phyloP scores from a whole-genome alignment of 164 flowering plant species.

The Sextonia rubra region DNA sequence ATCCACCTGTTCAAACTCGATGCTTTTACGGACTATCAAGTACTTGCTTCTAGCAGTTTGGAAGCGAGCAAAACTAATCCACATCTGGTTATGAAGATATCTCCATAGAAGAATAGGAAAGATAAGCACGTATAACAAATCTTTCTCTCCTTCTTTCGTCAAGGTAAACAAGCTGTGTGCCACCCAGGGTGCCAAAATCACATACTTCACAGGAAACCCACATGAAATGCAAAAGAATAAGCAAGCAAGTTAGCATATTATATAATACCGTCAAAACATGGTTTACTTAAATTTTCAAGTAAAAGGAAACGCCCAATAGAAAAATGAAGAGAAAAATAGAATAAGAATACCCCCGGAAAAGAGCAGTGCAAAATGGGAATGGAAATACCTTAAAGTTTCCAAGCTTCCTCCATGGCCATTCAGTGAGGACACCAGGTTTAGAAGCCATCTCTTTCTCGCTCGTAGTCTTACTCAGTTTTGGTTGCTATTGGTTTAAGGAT shows the following conservation, averaged over 20 bases:
- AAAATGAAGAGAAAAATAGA: background rate
- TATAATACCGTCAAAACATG: no score
- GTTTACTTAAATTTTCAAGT: background rate
- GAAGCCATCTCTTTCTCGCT: slow-evolving; percentile 21
- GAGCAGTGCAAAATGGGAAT: no score
- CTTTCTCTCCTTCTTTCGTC: slow-evolving; percentile 5
- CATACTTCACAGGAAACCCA: slow-evolving; percentile 6
- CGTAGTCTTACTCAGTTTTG: background rate
- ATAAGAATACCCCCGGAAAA: background rate
- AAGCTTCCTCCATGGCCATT: slow-evolving; percentile 40
- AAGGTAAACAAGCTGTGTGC: slow-evolving; percentile 2
- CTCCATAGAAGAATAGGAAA: slow-evolving; percentile 12
- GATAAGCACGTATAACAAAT: background rate
- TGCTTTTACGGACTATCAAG: slow-evolving; percentile 24
- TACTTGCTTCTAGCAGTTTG: slow-evolving; percentile 20
- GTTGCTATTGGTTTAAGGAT: no score
- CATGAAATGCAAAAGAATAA: background rate
- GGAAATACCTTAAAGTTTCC: slow-evolving; percentile 30
- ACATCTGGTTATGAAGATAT: slow-evolving; percentile 13
- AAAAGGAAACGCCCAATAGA: background rate
- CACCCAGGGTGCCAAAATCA: slow-evolving; percentile 10
- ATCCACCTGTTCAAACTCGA: slow-evolving; percentile 46
- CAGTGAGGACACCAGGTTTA: slow-evolving; percentile 31
- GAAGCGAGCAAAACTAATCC: slow-evolving; percentile 18
- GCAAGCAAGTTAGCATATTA: no score